Base-by-base conservation (phyloP, 2,329 filamentous ascomycete genomes). In the Xylariaceae sp. region DNA sequence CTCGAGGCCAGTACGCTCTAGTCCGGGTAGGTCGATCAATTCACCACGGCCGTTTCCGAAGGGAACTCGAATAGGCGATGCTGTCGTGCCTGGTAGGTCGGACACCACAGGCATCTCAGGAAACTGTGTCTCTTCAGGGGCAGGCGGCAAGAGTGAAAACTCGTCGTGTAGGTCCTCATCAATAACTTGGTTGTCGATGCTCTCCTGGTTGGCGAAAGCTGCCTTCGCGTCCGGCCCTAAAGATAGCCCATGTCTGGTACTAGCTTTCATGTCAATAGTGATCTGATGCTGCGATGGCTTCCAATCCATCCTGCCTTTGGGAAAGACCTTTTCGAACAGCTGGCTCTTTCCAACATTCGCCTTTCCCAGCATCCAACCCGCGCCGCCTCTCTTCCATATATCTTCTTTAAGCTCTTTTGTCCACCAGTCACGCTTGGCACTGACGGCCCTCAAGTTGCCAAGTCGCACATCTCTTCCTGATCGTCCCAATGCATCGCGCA, bases 301-400 rank as follows among this genome's bases (percentile, higher is more conserved):
- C 50, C 63, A 63, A 52, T 70, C 74, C 71, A 75, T 77, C 33
- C 76, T 76, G 22, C 83, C 84, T 75, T 87, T 92, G 4, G 95
- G 92, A 62, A 91, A 96, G 7, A 96, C 83, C 5, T 84, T 81
- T 59, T 94, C 85, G 53, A 97, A 95, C 2, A 99, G 78, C 63
- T 87, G 86, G 60, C 92, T 97, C 71, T 99, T 99, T 19, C 94
- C 95, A 2, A 97, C 95, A 64, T 99, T 99, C 55, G 90, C 90
- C 68, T 96, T 97, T n/a, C 94, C 94, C 2, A 99, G 87, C 76
- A 99, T 85, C 92, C 94, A 99, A 14, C 88, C 86, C 14, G 85
- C 94, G 5, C 92, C 92, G 4, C 90, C 90, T 43, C 89, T 81
- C 39, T 83, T 72, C 78, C 84, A 91, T 42, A 99, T 90, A 42